Evolutionary conservation across 352 stramenopile genomes (phyloP).

Genomic region (Phytophthora sp.): DNA sequence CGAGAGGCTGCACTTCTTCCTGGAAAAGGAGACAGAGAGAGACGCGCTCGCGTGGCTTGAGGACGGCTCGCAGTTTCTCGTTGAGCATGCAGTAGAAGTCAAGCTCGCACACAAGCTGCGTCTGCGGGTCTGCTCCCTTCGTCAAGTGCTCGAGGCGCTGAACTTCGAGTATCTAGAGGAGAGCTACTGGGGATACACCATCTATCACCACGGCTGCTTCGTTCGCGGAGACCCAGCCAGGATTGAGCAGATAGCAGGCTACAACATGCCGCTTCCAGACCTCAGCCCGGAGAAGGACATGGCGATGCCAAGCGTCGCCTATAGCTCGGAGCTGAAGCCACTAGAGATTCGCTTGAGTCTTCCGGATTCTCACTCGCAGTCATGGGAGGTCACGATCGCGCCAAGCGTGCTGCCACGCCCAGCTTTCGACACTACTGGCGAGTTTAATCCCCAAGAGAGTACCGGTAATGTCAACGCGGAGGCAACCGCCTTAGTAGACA

Average conservation of each 20-base stretch:
- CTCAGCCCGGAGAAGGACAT: conserved; percentile 13
- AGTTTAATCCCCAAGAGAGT: conserved; percentile 8
- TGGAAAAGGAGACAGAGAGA: conserved; percentile 24
- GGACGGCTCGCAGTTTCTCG: conserved; percentile 26
- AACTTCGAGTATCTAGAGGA: conserved; percentile 32
- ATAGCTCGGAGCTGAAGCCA: conserved; percentile 49
- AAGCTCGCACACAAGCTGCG: conserved; percentile 24
- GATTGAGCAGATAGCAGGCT: conserved; percentile 22
- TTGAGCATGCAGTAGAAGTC: conserved; percentile 13
- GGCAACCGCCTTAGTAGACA: conserved; percentile 9
- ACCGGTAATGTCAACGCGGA: neutral
- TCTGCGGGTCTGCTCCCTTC: conserved; percentile 28
- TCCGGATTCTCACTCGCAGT: conserved; percentile 20
- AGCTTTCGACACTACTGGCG: conserved; percentile 16
- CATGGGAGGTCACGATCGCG: conserved; percentile 48
- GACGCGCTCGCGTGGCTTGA: conserved; percentile 27
- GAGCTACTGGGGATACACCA: conserved; percentile 5
- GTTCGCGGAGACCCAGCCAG: conserved; percentile 19
- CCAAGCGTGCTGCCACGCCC: conserved; percentile 36
- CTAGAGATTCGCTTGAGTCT: conserved; percentile 63
- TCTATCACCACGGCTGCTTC: conserved; percentile 38
- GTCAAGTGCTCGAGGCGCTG: conserved; percentile 27
- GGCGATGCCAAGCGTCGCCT: conserved; percentile 42
- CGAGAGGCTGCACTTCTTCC: conserved; percentile 24
- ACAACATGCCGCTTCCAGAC: no score